phyloP scores from a whole-genome alignment of 495 filamentous ascomycete species.

The Aspergillus wentii region DNA sequence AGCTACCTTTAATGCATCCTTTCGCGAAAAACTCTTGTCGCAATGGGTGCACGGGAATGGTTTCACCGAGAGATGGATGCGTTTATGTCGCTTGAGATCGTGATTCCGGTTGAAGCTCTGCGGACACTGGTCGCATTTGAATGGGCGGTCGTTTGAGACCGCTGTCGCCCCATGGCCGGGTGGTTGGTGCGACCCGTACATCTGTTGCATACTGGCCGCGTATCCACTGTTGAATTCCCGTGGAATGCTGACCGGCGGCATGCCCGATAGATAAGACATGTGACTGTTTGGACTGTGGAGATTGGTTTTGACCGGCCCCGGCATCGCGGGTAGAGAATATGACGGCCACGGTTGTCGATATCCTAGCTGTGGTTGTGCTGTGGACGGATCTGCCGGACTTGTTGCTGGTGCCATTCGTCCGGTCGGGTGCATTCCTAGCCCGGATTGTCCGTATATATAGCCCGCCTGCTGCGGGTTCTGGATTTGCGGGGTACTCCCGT shows the following conservation, averaged over 20 bases:
- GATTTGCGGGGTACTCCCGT: conserved; percentile 53
- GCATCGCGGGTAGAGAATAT: conserved; percentile 55
- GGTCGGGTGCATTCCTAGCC: conserved; percentile 51
- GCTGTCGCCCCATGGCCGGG: conserved; percentile 36
- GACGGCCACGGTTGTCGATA: conserved; percentile 49
- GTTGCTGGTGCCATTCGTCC: conserved; percentile 57
- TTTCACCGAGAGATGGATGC: conserved; percentile 93
- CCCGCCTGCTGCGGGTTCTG: conserved; percentile 60
- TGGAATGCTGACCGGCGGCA: conserved; percentile 45
- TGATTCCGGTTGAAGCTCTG: conserved; percentile 97
- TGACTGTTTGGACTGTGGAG: conserved; percentile 66
- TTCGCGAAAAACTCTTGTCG: conserved; percentile 94
- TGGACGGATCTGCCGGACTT: no score
- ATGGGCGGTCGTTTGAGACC: conserved; percentile 73
- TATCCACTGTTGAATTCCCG: conserved; percentile 54
- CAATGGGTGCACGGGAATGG: conserved; percentile 89
- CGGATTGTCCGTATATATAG: conserved; percentile 52
- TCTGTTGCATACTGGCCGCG: conserved; percentile 51
- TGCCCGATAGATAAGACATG: conserved; percentile 62
- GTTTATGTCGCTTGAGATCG: conserved; percentile 91
- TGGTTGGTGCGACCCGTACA: conserved; percentile 47
- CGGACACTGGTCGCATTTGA: conserved; percentile 88
- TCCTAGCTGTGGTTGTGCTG: conserved; percentile 45
- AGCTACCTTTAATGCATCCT: conserved; percentile 92
- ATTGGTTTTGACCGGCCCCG: conserved; percentile 73